Conservation (phyloP, 495 filamentous ascomycete species). For the Thozetella sp. region DNA sequence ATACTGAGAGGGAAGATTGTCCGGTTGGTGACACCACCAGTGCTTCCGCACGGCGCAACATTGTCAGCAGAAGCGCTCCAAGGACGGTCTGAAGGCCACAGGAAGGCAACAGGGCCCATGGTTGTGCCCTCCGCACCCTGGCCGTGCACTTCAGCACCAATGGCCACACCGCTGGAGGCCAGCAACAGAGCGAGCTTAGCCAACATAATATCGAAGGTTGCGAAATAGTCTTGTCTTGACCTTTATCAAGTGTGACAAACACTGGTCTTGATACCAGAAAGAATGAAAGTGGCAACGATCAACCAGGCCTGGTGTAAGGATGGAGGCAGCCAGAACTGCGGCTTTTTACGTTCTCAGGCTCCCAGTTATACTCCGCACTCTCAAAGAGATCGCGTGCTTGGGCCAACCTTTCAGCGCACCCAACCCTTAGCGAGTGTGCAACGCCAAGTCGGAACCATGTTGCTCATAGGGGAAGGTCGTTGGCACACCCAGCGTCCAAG, state of each 20-base stretch:
- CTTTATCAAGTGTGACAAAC: neutral
- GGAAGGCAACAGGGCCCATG: slow-evolving; percentile 57
- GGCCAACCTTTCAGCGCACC: no score
- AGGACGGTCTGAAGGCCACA: slow-evolving; percentile 50
- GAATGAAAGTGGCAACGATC: no score
- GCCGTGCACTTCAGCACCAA: slow-evolving; percentile 18
- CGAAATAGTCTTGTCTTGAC: neutral
- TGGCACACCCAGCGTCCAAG: neutral
- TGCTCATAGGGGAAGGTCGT: neutral
- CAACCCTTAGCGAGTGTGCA: no score
- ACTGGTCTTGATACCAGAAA: no score
- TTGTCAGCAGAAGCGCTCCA: slow-evolving; percentile 49
- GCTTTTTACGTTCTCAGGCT: neutral
- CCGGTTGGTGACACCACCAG: slow-evolving; percentile 34
- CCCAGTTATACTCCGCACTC: neutral
- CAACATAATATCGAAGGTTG: slow-evolving; percentile 17
- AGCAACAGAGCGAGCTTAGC: slow-evolving; percentile 14
- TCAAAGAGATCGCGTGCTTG: neutral
- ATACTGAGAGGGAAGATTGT: slow-evolving; percentile 44
- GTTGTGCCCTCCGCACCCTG: slow-evolving; percentile 26
- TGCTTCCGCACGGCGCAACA: slow-evolving; percentile 46
- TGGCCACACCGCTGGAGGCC: slow-evolving; percentile 13
- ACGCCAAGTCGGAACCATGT: neutral
- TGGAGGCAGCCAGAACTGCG: no score
- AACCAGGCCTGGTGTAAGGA: no score